Base-by-base conservation (phyloP, 1,139 yeast genomes). In the Chernovozyma sophiae-reginae region DNA sequence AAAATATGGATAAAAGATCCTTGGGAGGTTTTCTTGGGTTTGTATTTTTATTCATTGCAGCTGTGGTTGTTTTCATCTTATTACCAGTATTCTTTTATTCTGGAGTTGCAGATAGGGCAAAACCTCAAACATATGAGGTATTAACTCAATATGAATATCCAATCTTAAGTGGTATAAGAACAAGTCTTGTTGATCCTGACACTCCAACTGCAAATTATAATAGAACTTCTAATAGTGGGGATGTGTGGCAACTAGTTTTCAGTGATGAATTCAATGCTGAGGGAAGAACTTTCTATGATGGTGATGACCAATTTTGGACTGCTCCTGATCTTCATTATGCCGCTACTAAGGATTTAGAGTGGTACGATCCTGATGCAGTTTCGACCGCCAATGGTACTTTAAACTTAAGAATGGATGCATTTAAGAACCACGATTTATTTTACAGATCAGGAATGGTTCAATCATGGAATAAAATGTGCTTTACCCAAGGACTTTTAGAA, bases 371-470 rank as follows among this genome's bases (percentile, higher is more conserved):
- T 4, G 64, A 58, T 30, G 63, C 63, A 0, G 57, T 46, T 22
- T 45, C 53, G 31, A 58, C 64, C 4, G 46, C 45, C 7, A 52
- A 57, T 33, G 64, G 64, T 15, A 53, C 62, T 3, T 44, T 58
- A 23, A 34, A 39, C 25, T 37, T 58, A 25, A 37, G 53, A 4
- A 47, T 58, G 57, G 64, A 58, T 34, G 63, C 63, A 4, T 49
- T 45, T 42, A 54, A 56, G 39, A 55, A 58, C 45, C 63, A 58
- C 40, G 45, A 53, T 35, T 44, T 58, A 39, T 55, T 54, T 39
- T 58, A 58, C 43, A 48, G 64, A 32, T 55, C 60, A 1, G 64
- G 60, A 2, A 58, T 58, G 64, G 46, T 58, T n/a, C 63, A 58
- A 38, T 41, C 52, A n/a, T 58, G 64, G 64, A 58, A 58, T 45